A percentile compares a stretch with the other conserved stretches of the same genome.
phyloP scores from a whole-genome alignment of 2,329 filamentous ascomycete species.

The Alternaria longipes region DNA sequence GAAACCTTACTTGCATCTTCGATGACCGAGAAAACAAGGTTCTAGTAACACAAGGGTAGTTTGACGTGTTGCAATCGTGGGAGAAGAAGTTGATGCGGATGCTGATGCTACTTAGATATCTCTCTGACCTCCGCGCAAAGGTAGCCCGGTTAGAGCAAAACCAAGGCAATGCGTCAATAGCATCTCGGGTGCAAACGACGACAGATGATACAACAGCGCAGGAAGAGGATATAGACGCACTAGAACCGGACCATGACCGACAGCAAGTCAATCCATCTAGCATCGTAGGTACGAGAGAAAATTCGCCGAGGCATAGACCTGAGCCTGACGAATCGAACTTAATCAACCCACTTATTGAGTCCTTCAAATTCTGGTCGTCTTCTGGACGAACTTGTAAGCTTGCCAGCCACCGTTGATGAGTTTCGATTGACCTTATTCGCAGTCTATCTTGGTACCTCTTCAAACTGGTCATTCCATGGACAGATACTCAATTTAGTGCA shows the following conservation, averaged over 20 bases:
- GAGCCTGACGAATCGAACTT: slow-evolving; percentile 31
- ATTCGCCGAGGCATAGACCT: slow-evolving; percentile 30
- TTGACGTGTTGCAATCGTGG: neutral
- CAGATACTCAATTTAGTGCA: slow-evolving; percentile 61
- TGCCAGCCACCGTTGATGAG: neutral
- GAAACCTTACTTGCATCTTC: slow-evolving; percentile 38
- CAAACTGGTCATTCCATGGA: slow-evolving; percentile 65
- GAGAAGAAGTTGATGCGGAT: neutral
- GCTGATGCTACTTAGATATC: slow-evolving; percentile 28
- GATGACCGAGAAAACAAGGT: slow-evolving; percentile 46
- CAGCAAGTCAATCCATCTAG: slow-evolving; percentile 20
- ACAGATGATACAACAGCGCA: slow-evolving; percentile 7
- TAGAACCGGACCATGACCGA: neutral
- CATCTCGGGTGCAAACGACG: neutral
- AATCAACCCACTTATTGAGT: slow-evolving; percentile 37
- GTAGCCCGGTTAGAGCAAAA: slow-evolving; percentile 29
- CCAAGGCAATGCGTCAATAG: neutral
- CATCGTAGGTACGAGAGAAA: slow-evolving; percentile 27
- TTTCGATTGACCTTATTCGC: neutral
- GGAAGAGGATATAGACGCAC: slow-evolving; percentile 10
- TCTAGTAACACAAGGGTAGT: slow-evolving; percentile 41
- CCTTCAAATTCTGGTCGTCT: slow-evolving; percentile 38
- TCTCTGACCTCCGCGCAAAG: slow-evolving; percentile 38
- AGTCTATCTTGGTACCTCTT: slow-evolving; percentile 65
- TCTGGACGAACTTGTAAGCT: slow-evolving; percentile 31